phyloP scores from a whole-genome alignment of 495 filamentous ascomycete genomes.

The Penicillium atrosanguineum region DNA sequence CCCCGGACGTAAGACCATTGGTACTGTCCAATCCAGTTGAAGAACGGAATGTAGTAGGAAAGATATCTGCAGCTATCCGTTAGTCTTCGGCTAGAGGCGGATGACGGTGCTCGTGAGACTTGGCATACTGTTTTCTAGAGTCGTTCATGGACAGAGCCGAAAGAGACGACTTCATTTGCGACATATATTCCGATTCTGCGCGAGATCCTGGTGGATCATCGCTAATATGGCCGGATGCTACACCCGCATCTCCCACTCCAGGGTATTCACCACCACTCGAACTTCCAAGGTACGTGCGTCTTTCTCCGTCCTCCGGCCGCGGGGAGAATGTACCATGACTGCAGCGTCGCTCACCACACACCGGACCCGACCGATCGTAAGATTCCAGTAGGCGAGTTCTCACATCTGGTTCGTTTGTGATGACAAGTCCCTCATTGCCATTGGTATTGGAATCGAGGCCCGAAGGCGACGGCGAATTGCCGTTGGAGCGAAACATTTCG shows the following conservation, averaged over 20 bases:
- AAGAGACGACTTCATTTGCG: slow-evolving; percentile 30
- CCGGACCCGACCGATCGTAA: slow-evolving; percentile 34
- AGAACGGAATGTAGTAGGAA: slow-evolving; percentile 87
- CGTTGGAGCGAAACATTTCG: slow-evolving; percentile 31
- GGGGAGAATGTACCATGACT: slow-evolving; percentile 82
- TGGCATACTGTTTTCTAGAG: slow-evolving; percentile 35
- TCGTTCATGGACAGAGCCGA: slow-evolving; percentile 29
- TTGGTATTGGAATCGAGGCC: slow-evolving; percentile 1
- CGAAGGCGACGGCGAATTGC: slow-evolving; percentile 4
- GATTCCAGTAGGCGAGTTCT: slow-evolving; percentile 40
- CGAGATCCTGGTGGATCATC: slow-evolving; percentile 16
- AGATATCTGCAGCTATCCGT: slow-evolving; percentile 63
- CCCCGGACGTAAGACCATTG: slow-evolving; percentile 75
- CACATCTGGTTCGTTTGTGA: slow-evolving; percentile 23
- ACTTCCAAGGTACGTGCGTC: slow-evolving; percentile 30
- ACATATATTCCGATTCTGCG: slow-evolving; percentile 33
- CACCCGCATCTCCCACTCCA: slow-evolving; percentile 11
- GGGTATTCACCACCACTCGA: slow-evolving; percentile 17
- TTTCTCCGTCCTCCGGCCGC: slow-evolving; percentile 48
- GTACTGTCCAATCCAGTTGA: slow-evolving; percentile 88
- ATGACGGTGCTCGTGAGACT: background rate
- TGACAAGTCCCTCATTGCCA: slow-evolving; percentile 14
- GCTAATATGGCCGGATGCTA: slow-evolving; percentile 7
- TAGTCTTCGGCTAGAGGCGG: slow-evolving; percentile 9
- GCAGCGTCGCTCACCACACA: slow-evolving; percentile 50